Percentiles rank a stretch among this genome's conserved stretches.
Evolutionary conservation across 2,329 filamentous ascomycete genomes (phyloP).

Genomic region (Cordyceps fumosorosea): DNA sequence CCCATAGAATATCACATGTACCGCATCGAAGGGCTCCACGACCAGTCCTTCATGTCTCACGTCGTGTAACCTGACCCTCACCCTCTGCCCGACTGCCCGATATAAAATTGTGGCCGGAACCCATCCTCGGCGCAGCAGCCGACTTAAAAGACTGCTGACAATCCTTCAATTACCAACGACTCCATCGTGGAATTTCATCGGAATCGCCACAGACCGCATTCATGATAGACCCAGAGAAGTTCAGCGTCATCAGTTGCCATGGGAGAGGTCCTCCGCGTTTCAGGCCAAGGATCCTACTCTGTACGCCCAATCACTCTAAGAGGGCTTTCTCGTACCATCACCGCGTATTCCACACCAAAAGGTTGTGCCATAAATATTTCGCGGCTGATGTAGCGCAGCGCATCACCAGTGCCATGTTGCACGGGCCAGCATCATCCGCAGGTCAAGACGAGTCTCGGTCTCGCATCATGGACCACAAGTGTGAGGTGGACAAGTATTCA

Average conservation of each 20-base stretch:
- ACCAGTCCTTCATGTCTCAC: neutral
- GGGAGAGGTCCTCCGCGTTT: neutral
- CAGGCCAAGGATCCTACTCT: neutral
- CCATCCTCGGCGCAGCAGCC: neutral
- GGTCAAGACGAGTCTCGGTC: neutral
- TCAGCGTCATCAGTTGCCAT: neutral
- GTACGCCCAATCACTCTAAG: neutral
- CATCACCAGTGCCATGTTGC: slow-evolving; percentile 1
- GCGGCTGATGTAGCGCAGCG: slow-evolving; percentile 12
- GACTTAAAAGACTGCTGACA: neutral
- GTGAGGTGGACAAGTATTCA: neutral
- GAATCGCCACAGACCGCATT: neutral
- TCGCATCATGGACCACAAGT: neutral
- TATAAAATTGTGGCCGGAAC: neutral
- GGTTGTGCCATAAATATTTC: slow-evolving; percentile 1
- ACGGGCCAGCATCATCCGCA: neutral
- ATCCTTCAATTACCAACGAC: neutral
- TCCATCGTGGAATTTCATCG: neutral
- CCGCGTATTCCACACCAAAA: neutral
- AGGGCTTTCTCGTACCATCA: neutral
- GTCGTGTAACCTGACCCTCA: neutral
- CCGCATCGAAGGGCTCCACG: neutral
- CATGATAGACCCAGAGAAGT: neutral
- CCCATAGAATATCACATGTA: neutral
- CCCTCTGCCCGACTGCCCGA: neutral